phyloP scores from a whole-genome alignment of 495 filamentous ascomycete genomes.

The Letharia columbiana region DNA sequence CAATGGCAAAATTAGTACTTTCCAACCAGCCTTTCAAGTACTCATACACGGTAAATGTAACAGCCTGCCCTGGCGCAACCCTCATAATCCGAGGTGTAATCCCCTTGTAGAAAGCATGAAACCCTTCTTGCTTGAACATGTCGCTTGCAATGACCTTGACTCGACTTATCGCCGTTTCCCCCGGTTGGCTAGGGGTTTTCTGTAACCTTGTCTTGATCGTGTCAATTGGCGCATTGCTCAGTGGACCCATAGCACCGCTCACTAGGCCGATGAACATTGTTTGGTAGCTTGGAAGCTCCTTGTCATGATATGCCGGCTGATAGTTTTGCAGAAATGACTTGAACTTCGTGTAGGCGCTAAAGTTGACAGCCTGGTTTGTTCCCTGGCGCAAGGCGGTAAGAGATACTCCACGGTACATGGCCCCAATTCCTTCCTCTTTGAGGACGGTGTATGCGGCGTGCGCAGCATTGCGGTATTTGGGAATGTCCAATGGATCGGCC shows the following conservation, averaged over 20 bases:
- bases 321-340: conserved; percentile 63
- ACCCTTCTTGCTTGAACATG: conserved; percentile 96
- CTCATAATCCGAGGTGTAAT: conserved; percentile 97
- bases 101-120: conserved; percentile 95
- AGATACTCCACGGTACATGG: conserved; percentile 85
- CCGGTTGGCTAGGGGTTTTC: conserved; percentile 73
- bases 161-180: conserved; percentile 66
- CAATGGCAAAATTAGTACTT: conserved; percentile 53
- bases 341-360: conserved; percentile 94
- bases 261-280: conserved; percentile 87
- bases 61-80: conserved; percentile 93
- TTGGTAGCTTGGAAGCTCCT: conserved; percentile 73
- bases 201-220: conserved; percentile 98
- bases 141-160: conserved; percentile 73
- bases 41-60: conserved; percentile 97
- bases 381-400: conserved; percentile 91
- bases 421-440: conserved; percentile 77
- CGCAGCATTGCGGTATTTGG: conserved; percentile 95
- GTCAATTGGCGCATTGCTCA: conserved; percentile 96
- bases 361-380: conserved; percentile 97
- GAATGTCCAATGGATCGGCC: conserved; percentile 82
- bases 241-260: conserved; percentile 86
- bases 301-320: conserved; percentile 51
- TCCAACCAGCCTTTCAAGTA: conserved; percentile 79
- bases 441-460: conserved; percentile 91